Evolutionary conservation across 768 basidiomycete species (phyloP).

Genomic region (Suillus occidentalis): DNA sequence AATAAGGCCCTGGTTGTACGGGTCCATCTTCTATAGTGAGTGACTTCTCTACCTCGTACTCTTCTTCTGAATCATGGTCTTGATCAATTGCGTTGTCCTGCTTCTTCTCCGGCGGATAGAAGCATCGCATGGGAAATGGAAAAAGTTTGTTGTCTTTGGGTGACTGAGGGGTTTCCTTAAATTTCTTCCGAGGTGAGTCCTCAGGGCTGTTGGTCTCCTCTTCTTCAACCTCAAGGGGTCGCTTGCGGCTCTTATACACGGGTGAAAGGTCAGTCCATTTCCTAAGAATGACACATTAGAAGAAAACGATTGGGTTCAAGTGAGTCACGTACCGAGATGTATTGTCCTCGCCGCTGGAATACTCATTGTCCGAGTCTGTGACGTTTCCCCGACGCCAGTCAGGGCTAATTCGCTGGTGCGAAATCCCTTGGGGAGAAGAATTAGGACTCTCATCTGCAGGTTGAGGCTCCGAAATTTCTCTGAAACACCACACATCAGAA

Average conservation of each 20-base stretch:
- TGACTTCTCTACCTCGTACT: constrained; percentile 1
- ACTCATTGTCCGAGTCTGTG: background rate
- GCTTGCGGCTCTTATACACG: too few species aligned
- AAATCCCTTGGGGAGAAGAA: background rate
- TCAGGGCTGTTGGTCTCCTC: background rate
- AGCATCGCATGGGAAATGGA: background rate
- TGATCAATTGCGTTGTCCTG: background rate
- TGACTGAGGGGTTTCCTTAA: background rate
- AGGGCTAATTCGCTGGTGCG: background rate
- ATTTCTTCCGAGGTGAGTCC: background rate
- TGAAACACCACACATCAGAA: background rate
- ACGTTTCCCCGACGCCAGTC: background rate
- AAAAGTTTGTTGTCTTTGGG: background rate
- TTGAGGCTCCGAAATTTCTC: background rate
- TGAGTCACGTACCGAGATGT: too few species aligned
- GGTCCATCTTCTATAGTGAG: background rate
- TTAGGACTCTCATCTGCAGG: background rate
- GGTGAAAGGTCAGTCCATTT: too few species aligned
- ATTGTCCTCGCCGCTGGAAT: background rate
- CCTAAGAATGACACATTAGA: background rate
- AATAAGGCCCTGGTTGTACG: background rate
- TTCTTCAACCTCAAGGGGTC: too few species aligned
- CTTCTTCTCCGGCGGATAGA: background rate
- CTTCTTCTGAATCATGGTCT: background rate
- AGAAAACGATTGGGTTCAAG: background rate